Evolutionary conservation across 306 rosid species (phyloP).

Genomic region (Fragaria iinumae): DNA sequence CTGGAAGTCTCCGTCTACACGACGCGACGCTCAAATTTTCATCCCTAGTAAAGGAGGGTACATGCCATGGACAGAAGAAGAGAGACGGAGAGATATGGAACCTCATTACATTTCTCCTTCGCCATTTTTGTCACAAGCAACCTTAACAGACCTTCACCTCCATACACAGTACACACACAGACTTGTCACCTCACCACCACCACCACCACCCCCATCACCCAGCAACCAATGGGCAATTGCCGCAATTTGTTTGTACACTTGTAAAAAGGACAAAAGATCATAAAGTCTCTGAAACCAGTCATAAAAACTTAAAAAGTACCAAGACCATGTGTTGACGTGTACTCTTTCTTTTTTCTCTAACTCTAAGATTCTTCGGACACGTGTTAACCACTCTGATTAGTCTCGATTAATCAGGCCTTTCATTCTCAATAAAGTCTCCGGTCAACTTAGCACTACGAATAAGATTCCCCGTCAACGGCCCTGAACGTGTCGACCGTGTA

Average conservation of each 20-base stretch:
- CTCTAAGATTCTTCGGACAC: constrained; percentile 28
- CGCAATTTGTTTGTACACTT: not conserved
- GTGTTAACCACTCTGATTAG: constrained; percentile 5
- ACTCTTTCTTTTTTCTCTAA: constrained; percentile 18
- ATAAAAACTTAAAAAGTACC: constrained; percentile 6
- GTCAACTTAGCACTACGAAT: not conserved
- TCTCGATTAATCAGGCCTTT: not conserved
- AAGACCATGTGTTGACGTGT: constrained; percentile 27
- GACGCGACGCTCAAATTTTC: not conserved
- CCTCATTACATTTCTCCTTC: not conserved
- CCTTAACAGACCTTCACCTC: not conserved
- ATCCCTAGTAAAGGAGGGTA: not conserved
- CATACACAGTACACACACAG: not conserved
- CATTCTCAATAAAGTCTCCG: not conserved
- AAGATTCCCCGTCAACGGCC: not conserved
- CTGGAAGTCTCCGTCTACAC: not conserved
- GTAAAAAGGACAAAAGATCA: constrained; percentile 10
- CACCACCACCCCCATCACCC: not conserved
- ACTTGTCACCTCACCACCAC: constrained; percentile 1
- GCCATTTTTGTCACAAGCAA: not conserved
- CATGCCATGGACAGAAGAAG: not conserved
- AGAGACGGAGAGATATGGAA: not conserved
- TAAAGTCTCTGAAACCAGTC: not conserved
- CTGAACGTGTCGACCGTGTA: not conserved
- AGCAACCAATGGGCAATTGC: not conserved